Evolutionary conservation across 1,139 yeast species (phyloP).

Genomic region (Suhomyces chickasaworum): DNA sequence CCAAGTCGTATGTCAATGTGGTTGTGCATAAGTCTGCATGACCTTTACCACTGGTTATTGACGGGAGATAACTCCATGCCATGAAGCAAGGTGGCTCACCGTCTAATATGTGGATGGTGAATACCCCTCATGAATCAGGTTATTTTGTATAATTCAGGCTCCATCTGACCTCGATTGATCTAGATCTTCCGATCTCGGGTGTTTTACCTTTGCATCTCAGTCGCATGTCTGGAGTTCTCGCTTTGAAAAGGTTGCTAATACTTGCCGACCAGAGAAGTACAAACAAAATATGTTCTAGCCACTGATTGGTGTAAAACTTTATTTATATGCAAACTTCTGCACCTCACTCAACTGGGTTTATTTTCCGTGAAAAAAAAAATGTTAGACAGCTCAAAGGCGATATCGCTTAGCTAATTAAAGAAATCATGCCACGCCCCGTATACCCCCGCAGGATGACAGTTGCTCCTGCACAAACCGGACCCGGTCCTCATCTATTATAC

Average conservation of each 20-base stretch:
- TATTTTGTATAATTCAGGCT: not conserved
- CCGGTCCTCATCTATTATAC: not conserved
- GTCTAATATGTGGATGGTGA: not conserved
- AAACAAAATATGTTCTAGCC: not conserved
- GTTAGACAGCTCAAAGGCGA: not conserved
- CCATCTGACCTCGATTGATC: not conserved
- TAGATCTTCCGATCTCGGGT: not conserved
- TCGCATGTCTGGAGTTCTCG: no score
- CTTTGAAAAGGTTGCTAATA: not conserved
- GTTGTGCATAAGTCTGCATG: not conserved
- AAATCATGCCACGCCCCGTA: not conserved
- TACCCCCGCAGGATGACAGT: not conserved
- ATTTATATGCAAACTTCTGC: not conserved
- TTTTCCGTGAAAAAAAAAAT: conserved; percentile 1
- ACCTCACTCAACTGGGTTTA: not conserved
- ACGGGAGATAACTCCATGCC: no score
- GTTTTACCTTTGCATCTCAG: not conserved
- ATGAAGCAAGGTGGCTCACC: no score
- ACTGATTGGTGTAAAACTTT: not conserved
- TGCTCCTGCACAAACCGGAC: not conserved
- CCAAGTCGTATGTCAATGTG: not conserved
- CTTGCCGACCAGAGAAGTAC: not conserved
- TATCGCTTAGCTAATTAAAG: not conserved
- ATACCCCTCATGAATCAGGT: not conserved
- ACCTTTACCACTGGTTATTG: not conserved